These are phyloP conservation scores for Taxillus chinensis DNA, from an alignment of 164 flowering plant species.

Conservation along the genomic window DNA sequence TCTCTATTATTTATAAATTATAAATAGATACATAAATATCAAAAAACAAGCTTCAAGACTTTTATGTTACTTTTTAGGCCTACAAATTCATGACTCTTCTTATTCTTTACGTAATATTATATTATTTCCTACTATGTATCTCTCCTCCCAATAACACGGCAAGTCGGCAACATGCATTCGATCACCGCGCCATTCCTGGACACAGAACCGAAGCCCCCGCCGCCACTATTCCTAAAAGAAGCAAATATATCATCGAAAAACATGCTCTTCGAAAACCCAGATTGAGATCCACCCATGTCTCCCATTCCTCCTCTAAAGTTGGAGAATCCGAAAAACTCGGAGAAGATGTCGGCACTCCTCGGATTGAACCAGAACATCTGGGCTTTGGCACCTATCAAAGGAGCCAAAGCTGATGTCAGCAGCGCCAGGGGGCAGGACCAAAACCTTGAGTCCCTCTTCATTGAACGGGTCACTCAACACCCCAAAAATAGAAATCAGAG, in stretches of 20 bases:
- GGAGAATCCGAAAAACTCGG: not conserved
- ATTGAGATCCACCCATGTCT: conserved; percentile 39
- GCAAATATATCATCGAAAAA: conserved; percentile 58
- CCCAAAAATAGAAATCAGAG: no score
- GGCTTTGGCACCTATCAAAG: not conserved
- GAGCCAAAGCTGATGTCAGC: not conserved
- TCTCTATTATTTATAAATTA: no score
- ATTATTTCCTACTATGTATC: no score
- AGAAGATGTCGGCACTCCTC: not conserved
- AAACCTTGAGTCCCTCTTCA: not conserved
- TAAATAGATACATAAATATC: no score
- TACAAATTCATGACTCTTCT: no score
- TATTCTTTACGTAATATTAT: no score
- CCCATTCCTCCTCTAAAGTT: conserved; percentile 57
- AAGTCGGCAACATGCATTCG: conserved; percentile 53
- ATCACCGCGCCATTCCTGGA: conserved; percentile 51
- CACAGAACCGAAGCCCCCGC: conserved; percentile 28
- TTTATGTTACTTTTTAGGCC: no score
- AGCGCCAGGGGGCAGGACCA: not conserved
- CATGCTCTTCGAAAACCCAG: conserved; percentile 38
- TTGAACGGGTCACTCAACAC: not conserved
- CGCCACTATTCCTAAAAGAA: conserved; percentile 37
- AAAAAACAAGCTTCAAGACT: no score
- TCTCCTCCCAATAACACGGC: conserved; percentile 84
- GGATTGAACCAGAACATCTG: not conserved